Evolutionary conservation across 2,329 filamentous ascomycete species (phyloP).

Genomic region (Sporothrix inflata): DNA sequence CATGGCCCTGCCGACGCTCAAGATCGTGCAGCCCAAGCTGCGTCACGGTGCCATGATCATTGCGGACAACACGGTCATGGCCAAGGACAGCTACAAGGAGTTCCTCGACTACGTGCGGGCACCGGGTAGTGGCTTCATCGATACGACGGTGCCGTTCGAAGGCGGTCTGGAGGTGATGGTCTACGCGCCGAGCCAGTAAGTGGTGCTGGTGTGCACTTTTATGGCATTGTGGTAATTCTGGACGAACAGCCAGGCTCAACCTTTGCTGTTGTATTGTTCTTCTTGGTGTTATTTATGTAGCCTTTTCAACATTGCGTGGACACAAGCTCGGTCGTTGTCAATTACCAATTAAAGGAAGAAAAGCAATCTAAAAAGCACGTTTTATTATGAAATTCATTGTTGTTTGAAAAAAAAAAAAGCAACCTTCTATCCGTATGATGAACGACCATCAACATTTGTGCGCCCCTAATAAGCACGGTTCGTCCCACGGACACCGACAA

Average conservation of each 20-base stretch:
- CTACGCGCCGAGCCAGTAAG: constrained; percentile 29
- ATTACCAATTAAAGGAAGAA: too few species aligned
- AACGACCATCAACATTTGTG: too few species aligned
- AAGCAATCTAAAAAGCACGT: too few species aligned
- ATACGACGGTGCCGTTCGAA: constrained; percentile 34
- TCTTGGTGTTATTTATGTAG: not conserved
- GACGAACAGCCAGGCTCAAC: not conserved
- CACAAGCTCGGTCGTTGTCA: too few species aligned
- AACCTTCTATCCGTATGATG: not conserved
- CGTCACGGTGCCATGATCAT: constrained; percentile 47
- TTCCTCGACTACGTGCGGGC: constrained; percentile 45
- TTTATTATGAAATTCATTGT: too few species aligned
- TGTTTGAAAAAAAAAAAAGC: too few species aligned
- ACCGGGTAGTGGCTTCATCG: constrained; percentile 48
- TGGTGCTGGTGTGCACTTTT: too few species aligned
- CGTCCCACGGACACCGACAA: not conserved
- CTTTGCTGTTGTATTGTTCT: not conserved
- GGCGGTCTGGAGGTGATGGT: constrained; percentile 36
- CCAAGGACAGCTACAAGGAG: constrained; percentile 44
- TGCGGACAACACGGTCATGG: constrained; percentile 46
- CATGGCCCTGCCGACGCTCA: constrained; percentile 43
- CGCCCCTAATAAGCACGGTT: not conserved
- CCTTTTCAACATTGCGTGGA: constrained; percentile 1
- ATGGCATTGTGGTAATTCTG: not conserved
- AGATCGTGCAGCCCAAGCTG: constrained; percentile 43